Conservation (phyloP, 805 yeast species). For the Saccharomycopsis microspora region DNA sequence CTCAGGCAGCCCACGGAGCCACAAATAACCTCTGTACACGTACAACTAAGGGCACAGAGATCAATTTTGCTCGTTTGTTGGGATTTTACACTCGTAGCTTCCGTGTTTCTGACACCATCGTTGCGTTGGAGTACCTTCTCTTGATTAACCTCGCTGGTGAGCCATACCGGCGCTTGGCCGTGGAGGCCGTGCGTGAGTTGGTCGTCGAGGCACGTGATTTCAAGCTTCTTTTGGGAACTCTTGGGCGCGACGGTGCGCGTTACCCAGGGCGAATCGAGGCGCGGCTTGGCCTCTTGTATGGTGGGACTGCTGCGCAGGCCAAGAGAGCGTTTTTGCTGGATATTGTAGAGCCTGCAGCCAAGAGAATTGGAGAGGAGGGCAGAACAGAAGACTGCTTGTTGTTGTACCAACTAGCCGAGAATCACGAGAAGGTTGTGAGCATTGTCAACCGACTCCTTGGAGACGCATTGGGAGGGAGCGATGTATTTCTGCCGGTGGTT, state of each 20-base stretch:
- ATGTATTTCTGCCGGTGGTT: slow-evolving; percentile 44
- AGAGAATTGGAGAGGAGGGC: slow-evolving; percentile 84
- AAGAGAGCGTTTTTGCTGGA: slow-evolving; percentile 50
- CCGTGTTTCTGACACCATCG: slow-evolving; percentile 76
- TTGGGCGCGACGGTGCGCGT: slow-evolving; percentile 64
- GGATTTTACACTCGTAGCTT: slow-evolving; percentile 78
- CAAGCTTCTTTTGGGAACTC: slow-evolving; percentile 70
- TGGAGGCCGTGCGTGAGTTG: slow-evolving; percentile 73
- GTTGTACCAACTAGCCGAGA: slow-evolving; percentile 80
- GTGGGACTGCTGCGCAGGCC: slow-evolving; percentile 9
- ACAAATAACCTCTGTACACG: slow-evolving; percentile 10
- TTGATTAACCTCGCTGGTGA: slow-evolving; percentile 43
- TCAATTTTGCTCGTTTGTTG: slow-evolving; percentile 44
- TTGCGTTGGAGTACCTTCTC: slow-evolving; percentile 82
- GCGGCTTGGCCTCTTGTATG: slow-evolving; percentile 51
- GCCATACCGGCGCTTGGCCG: slow-evolving; percentile 46
- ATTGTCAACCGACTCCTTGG: slow-evolving; percentile 70
- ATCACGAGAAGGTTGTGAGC: slow-evolving; percentile 67
- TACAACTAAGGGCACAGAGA: slow-evolving; percentile 18
- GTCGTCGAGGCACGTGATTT: slow-evolving; percentile 82
- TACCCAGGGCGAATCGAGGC: slow-evolving; percentile 77
- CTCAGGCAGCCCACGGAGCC: no score
- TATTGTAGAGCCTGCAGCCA: slow-evolving; percentile 79
- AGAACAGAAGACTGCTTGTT: slow-evolving; percentile 75
- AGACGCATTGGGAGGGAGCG: slow-evolving; percentile 62